phyloP scores from a whole-genome alignment of 257 asterid species.

The Solanum infundibuliforme region DNA sequence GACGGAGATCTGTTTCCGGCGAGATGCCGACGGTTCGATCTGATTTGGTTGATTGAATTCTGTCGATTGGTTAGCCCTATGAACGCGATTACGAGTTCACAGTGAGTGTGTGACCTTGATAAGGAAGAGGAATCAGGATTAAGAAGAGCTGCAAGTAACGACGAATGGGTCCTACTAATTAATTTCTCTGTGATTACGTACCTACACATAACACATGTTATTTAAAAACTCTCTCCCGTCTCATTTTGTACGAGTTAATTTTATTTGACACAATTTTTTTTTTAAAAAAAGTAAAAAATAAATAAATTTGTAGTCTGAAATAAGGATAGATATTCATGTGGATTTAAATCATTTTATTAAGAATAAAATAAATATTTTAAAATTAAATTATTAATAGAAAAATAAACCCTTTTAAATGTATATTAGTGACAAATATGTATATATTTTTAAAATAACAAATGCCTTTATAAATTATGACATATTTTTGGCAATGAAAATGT shows the following conservation, averaged over 20 bases:
- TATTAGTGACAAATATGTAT: too few relatives aligned
- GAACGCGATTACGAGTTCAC: not conserved
- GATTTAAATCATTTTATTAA: too few relatives aligned
- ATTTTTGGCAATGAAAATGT: not conserved
- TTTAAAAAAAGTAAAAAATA: too few relatives aligned
- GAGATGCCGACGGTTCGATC: not conserved
- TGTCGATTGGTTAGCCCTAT: not conserved
- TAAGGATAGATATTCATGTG: too few relatives aligned
- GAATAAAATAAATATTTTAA: too few relatives aligned
- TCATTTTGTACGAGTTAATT: fast-evolving
- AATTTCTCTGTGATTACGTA: not conserved
- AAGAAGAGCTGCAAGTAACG: not conserved
- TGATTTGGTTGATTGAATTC: not conserved
- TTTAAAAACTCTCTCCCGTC: too few relatives aligned
- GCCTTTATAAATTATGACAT: not conserved
- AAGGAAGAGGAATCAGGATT: not conserved
- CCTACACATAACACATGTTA: not conserved
- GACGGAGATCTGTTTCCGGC: not conserved
- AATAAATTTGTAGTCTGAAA: too few relatives aligned
- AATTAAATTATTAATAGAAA: too few relatives aligned
- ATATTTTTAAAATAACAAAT: not conserved
- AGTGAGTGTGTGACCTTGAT: not conserved
- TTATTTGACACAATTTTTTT: too few relatives aligned
- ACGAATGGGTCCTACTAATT: not conserved
- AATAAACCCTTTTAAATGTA: not conserved